Percentiles rank a stretch among this genome's conserved stretches.
phyloP scores from a whole-genome alignment of 1,139 yeast species.

The Sugiyamaella sp. region DNA sequence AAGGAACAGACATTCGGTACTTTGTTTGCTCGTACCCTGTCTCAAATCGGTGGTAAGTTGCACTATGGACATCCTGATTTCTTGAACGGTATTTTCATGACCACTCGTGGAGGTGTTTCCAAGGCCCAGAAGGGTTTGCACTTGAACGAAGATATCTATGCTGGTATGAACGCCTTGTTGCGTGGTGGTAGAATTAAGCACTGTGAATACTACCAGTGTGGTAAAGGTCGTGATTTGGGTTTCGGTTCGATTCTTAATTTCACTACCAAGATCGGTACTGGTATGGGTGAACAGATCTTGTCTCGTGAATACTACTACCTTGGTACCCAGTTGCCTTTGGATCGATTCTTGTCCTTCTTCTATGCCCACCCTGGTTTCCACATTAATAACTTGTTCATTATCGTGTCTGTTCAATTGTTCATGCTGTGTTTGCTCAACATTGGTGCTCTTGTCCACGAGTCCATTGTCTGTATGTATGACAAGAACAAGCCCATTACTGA shows the following conservation, averaged over 20 bases:
- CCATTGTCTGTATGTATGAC: conserved; percentile 83
- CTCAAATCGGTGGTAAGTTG: conserved; percentile 98
- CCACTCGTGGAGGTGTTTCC: conserved; percentile 99
- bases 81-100: conserved; percentile 90
- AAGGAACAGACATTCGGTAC: conserved; percentile 99
- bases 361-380: conserved; percentile 99
- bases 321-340: conserved; percentile 96
- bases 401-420: conserved; percentile 88
- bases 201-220: conserved; percentile 99
- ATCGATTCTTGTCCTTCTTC: conserved; percentile 95
- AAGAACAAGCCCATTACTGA: conserved; percentile 86
- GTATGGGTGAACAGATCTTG: conserved; percentile 99
- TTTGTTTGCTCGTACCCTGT: conserved; percentile 92
- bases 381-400: conserved; percentile 93
- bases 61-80: conserved; percentile 99
- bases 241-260: conserved; percentile 97
- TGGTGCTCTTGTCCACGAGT: conserved; percentile 88
- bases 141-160: conserved; percentile 98
- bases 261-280: conserved; percentile 99
- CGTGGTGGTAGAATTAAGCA: conserved; percentile 99
- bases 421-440: conserved; percentile 90
- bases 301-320: conserved; percentile 97
- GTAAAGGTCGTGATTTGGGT: conserved; percentile 99
- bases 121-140: conserved; percentile 99
- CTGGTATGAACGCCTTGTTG: conserved; percentile 96